phyloP scores from a whole-genome alignment of 768 basidiomycete species.

The Pisolithus tinctorius region DNA sequence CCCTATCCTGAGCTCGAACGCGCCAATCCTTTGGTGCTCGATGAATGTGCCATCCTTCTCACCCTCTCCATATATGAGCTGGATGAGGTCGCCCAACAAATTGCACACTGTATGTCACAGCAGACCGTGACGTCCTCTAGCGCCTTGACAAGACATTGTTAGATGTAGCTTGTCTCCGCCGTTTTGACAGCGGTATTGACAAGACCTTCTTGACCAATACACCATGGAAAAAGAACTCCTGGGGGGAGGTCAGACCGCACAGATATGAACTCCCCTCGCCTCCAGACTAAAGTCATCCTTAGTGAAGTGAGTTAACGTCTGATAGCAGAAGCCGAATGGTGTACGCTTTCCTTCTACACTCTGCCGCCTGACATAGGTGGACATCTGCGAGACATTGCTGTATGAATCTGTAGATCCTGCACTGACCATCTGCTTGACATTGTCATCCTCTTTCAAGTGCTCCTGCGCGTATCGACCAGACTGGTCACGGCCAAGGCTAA shows the following conservation, averaged over 20 bases:
- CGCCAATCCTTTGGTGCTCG: constrained; percentile 91
- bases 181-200: constrained; percentile 99
- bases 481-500: constrained; percentile 91
- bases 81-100: constrained; percentile 91
- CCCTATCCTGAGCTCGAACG: constrained; percentile 74
- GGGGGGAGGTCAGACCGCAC: constrained; percentile 82
- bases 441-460: constrained; percentile 97
- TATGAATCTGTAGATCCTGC: constrained; percentile 98
- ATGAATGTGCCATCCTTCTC: constrained; percentile 99
- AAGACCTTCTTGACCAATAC: constrained; percentile 98
- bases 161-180: constrained; percentile 98
- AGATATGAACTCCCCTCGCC: constrained; percentile 97
- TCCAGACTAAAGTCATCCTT: constrained; percentile 99
- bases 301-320: constrained; percentile 93
- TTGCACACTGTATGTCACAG: constrained; percentile 97
- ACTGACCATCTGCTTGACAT: constrained; percentile 99
- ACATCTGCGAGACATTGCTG: constrained; percentile 99
- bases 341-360: constrained; percentile 97
- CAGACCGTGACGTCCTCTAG: constrained; percentile 96
- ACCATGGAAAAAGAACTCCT: constrained; percentile 99
- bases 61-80: constrained; percentile 97
- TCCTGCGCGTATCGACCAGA: constrained; percentile 97
- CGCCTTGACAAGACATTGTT: constrained; percentile 96
- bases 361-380: constrained; percentile 97
- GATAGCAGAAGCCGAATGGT: constrained; percentile 96